These are phyloP conservation scores for Citrus mangshanensis DNA, from an alignment of 345 rosid genomes.

Conservation along the genomic window DNA sequence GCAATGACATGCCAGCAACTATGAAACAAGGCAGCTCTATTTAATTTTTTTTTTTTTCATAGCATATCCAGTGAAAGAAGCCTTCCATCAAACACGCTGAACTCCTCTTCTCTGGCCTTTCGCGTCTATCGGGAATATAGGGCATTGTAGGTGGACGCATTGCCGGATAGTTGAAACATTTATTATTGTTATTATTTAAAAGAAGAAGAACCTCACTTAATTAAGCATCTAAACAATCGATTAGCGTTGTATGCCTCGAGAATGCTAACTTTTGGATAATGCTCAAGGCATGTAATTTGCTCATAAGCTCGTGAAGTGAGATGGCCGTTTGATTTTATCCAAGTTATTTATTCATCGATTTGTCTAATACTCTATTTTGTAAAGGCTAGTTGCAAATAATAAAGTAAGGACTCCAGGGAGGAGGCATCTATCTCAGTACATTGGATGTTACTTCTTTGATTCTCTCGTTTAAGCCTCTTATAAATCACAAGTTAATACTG, in stretches of 20 bases:
- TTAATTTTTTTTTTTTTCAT: no score
- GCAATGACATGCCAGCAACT: conserved; percentile 11
- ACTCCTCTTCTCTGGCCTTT: not conserved
- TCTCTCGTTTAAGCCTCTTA: not conserved
- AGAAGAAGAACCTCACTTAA: no score
- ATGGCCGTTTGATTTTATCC: not conserved
- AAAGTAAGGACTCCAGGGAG: not conserved
- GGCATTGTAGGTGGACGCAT: conserved; percentile 34
- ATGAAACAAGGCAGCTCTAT: conserved; percentile 11
- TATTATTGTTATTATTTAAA: no score
- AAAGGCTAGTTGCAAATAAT: not conserved
- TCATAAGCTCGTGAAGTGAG: not conserved
- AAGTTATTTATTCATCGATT: not conserved
- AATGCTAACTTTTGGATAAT: conserved; percentile 7
- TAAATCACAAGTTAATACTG: not conserved
- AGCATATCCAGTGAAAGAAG: not conserved
- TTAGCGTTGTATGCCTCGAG: conserved; percentile 8
- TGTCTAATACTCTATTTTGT: not conserved
- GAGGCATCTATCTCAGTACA: not conserved
- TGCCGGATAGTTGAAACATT: not conserved
- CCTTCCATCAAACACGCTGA: conserved; percentile 20
- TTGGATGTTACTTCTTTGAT: not conserved
- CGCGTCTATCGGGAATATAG: conserved; percentile 22
- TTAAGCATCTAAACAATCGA: conserved; percentile 1
- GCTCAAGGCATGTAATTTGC: not conserved